Evolutionary conservation across 306 rosid genomes (phyloP), one percentile per base, ranked within the genome.

Genomic region (Lablab purpureus): DNA sequence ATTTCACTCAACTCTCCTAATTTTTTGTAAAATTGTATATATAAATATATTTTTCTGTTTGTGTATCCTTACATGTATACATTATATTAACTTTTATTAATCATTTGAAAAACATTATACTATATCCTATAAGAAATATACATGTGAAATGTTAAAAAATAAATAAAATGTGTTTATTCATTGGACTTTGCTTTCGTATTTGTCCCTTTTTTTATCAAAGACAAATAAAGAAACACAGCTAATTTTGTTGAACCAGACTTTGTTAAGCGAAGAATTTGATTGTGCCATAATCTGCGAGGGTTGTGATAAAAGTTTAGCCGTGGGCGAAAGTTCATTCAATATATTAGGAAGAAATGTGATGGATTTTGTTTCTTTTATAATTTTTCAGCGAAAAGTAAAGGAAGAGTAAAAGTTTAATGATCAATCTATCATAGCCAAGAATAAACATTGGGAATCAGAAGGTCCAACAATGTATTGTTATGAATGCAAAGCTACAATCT

Each of bases 401-500:
- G 19, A 19, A 32, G 22, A 21, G 13, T 4, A 15, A 15, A 15
- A 60, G 12, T 15, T 28, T 15, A 12, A 18, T 60, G 43, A 50
- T 50, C 66, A 63, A 37, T n/a, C 14, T 9, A 47, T 10, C 19
- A 17, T 22, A 19, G 30, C 66, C 22, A 18, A 9, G 19, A 37
- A 30, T 14, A 18, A 30, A 32, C 15, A 9, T 22, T 47, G 60
- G 9, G 13, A 36, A 46, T 37, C 4, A 52, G 67, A 23, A 67
- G 22, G 46, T 64, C 23, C n/a, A 28, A 19, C 37, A 28, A 52
- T 51, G 81, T 79, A 50, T 71, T 49, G 34, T 25, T 60, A 71
- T 21, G 17, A 63, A 52, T 41, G 49, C 66, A 72, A 54, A 21
- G 23, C 27, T 56, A 23, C 63, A 73, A 17, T 58, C 43, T 79